Base-by-base conservation (phyloP, 345 rosid species). In the Firmiana major region DNA sequence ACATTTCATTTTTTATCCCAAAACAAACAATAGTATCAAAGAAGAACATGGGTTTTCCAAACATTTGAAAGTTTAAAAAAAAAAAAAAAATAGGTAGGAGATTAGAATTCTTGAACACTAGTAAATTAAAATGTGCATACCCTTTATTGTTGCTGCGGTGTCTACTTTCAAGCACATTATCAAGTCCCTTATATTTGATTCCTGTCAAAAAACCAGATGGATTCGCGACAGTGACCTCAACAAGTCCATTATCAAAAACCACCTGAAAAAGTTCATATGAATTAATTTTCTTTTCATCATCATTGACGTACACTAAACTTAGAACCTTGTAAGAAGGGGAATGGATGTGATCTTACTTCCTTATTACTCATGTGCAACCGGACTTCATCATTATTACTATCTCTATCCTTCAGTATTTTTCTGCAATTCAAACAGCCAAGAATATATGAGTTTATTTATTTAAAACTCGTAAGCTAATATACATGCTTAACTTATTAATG, bases 141-240 rank as follows among this genome's bases (percentile, higher is more conserved):
- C 98, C 99, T 71, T 91, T 83, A 68, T 90, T 87, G 7, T 76
- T 54, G 7, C 16, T 51, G 17, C 65, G 74, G 19, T 79, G 84
- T 0, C 45, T 28, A 10, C 17, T 58, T 71, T 90, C 86, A 4
- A 96, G 85, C 36, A 90, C 80, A 79, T 93, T 93, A 1, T 87
- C 83, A 12, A 93, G 71, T 26, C 88, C 97, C 43, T 83, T 82
- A 77, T 93, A 91, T 63, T 84, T 79, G 12, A 96, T 87, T 83
- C 90, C 95, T 0, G 67, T 71, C 55, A 96, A 83, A 68, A 86
- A 74, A 28, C 99, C 99, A 1, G 38, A 62, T 7, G 99, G 99
- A 45, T 40, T 78, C 17, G 91, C 90, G 9, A 96, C 46, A 0
- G 88, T 88, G 53, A 96, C 82, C 85, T 74, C 77, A 48, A 92